Conservation (phyloP, 352 stramenopile species). For the Discostella stelligera region DNA sequence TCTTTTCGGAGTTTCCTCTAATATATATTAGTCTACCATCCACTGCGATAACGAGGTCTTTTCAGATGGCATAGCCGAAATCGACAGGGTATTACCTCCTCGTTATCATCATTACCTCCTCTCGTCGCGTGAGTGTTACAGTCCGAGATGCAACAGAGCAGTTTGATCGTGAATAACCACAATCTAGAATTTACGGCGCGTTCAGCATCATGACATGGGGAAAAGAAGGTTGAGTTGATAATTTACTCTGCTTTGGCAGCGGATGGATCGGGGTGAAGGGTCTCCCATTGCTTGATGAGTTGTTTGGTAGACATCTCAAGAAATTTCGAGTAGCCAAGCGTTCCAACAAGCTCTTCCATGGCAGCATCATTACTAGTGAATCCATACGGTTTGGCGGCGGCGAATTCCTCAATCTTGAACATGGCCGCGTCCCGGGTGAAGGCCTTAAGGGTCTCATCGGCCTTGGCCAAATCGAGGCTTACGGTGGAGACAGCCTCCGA, state of each 20-base stretch:
- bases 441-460: slow-evolving; percentile 78
- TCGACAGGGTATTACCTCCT: too few species aligned
- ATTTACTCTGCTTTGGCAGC: slow-evolving; percentile 28
- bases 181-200: too few species aligned
- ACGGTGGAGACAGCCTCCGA: slow-evolving; percentile 81
- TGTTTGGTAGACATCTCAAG: slow-evolving; percentile 73
- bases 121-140: too few species aligned
- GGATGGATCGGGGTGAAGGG: slow-evolving; percentile 54
- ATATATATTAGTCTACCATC: too few species aligned
- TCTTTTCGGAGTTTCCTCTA: too few species aligned
- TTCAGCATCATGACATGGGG: too few species aligned
- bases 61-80: too few species aligned
- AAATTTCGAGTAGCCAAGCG: slow-evolving; percentile 79
- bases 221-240: not conserved
- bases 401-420: slow-evolving; percentile 82
- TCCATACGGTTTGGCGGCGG: slow-evolving; percentile 56
- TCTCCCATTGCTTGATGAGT: slow-evolving; percentile 73
- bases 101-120: too few species aligned
- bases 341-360: slow-evolving; percentile 69
- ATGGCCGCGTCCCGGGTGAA: slow-evolving; percentile 81
- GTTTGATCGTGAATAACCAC: too few species aligned
- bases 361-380: slow-evolving; percentile 56
- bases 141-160: too few species aligned
- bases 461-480: slow-evolving; percentile 77
- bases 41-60: too few species aligned